A percentile compares a stretch with the other conserved stretches of the same genome.
These are phyloP conservation scores for Prosopis cineraria DNA, from an alignment of 306 rosid species.

Conservation along the genomic window DNA sequence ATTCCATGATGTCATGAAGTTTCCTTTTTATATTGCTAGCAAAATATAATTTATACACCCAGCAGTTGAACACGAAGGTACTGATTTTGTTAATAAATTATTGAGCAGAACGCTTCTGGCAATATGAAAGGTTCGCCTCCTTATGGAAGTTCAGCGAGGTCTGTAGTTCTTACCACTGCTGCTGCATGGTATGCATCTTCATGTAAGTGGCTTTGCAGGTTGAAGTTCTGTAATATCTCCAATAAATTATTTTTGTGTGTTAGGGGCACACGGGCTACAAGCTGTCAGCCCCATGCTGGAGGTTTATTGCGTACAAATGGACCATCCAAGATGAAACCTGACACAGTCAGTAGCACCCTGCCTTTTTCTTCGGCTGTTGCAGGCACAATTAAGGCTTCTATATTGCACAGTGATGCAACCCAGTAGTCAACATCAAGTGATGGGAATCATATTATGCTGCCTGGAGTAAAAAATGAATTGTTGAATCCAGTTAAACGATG, in stretches of 20 bases:
- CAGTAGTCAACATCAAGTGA: constrained; percentile 46
- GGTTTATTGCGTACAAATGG: constrained; percentile 54
- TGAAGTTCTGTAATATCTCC: constrained; percentile 7
- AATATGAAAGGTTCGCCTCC: constrained; percentile 66
- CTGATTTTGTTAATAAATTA: constrained; percentile 24
- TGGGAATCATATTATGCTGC: constrained; percentile 43
- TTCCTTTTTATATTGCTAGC: too few relatives aligned
- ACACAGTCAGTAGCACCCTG: constrained; percentile 42
- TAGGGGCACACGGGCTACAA: constrained; percentile 74
- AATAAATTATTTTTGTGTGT: constrained; percentile 4
- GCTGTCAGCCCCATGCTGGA: constrained; percentile 49
- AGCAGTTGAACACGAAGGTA: neutral
- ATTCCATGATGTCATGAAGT: neutral
- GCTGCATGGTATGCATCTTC: constrained; percentile 65
- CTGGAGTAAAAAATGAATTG: constrained; percentile 44
- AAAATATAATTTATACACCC: constrained; percentile 15
- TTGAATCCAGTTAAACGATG: constrained; percentile 45
- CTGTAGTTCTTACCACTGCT: constrained; percentile 61
- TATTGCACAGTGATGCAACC: constrained; percentile 45
- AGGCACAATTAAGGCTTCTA: constrained; percentile 39
- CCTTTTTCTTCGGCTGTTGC: constrained; percentile 61
- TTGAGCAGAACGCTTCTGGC: constrained; percentile 58
- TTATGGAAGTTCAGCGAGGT: constrained; percentile 61
- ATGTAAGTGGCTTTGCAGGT: constrained; percentile 25
- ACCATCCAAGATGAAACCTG: constrained; percentile 57